Percentiles rank a stretch among this genome's conserved stretches.
Evolutionary conservation across 345 rosid species (phyloP).

Genomic region (Dipteronia sinensis): DNA sequence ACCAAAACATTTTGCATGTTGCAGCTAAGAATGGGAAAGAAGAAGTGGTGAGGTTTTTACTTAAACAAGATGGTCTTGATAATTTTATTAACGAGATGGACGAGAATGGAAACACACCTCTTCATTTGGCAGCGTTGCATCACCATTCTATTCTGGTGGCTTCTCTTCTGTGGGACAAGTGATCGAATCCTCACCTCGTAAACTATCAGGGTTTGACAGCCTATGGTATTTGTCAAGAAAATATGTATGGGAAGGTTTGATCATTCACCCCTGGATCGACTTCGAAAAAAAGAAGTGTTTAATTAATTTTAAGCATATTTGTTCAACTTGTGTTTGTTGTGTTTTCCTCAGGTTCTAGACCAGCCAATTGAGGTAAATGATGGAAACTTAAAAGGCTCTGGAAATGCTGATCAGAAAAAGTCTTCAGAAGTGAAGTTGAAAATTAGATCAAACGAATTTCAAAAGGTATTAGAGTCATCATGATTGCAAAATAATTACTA

Average conservation of each 20-base stretch:
- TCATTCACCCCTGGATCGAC: not conserved
- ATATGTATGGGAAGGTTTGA: not conserved
- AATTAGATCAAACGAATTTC: too few species aligned
- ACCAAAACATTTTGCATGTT: slow-evolving; percentile 30
- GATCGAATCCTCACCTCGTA: slow-evolving; percentile 12
- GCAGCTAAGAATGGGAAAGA: slow-evolving; percentile 26
- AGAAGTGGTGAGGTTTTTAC: slow-evolving; percentile 15
- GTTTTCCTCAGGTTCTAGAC: not conserved
- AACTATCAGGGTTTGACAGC: slow-evolving; percentile 31
- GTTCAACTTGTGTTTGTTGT: not conserved
- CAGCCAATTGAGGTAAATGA: not conserved
- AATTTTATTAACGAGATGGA: slow-evolving; percentile 26
- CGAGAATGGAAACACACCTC: slow-evolving; percentile 34
- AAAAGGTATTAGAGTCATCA: too few species aligned
- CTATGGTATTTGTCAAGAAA: slow-evolving; percentile 18
- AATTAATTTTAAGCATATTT: too few species aligned
- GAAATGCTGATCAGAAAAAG: not conserved
- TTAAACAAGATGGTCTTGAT: not conserved
- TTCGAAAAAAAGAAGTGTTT: too few species aligned
- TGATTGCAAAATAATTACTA: too few species aligned
- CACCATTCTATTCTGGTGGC: slow-evolving; percentile 20
- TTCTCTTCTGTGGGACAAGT: slow-evolving; percentile 15
- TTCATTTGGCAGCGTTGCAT: slow-evolving; percentile 31
- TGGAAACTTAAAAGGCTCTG: not conserved
- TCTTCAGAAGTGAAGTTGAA: not conserved